Percentiles rank a stretch among this genome's conserved stretches.
These are phyloP conservation scores for Pleurozium schreberi DNA, from an alignment of 225 moss, liverwort and hornwort genomes.

Conservation along the genomic window DNA sequence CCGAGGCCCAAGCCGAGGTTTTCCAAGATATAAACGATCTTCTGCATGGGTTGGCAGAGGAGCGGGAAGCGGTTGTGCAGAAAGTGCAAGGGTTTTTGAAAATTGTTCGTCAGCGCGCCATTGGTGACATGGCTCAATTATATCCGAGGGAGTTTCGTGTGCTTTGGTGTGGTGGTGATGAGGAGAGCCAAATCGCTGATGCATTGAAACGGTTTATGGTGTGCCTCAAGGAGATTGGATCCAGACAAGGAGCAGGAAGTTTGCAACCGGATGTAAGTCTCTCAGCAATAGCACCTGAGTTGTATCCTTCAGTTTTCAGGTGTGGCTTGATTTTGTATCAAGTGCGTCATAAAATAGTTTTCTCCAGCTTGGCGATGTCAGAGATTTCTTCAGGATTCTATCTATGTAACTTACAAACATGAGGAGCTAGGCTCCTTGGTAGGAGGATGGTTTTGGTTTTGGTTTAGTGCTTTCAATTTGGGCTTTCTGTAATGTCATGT, in stretches of 20 bases:
- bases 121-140: constrained; percentile 38
- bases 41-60: constrained; percentile 10
- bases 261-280: not conserved
- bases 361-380: not conserved
- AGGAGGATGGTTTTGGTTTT: not conserved
- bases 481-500: not conserved
- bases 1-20: constrained; percentile 24
- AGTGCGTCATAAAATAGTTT: not conserved
- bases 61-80: constrained; percentile 21
- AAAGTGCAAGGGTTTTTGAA: constrained; percentile 34
- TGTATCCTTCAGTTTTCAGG: not conserved
- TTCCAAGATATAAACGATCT: constrained; percentile 21
- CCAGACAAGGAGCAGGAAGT: not conserved
- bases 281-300: not conserved
- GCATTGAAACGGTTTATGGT: constrained; percentile 16
- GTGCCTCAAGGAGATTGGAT: constrained; percentile 15
- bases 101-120: constrained; percentile 32
- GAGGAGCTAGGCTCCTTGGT: not conserved
- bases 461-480: not conserved
- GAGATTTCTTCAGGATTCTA: not conserved
- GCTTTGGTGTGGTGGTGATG: constrained; percentile 46
- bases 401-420: not conserved
- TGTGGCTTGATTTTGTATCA: not conserved
- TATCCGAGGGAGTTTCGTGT: constrained; percentile 30
- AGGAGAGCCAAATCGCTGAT: not conserved